Evolutionary conservation across 2,329 filamentous ascomycete species (phyloP), one percentile per base, ranked within the genome.

Genomic region (Ophiostoma sp.): DNA sequence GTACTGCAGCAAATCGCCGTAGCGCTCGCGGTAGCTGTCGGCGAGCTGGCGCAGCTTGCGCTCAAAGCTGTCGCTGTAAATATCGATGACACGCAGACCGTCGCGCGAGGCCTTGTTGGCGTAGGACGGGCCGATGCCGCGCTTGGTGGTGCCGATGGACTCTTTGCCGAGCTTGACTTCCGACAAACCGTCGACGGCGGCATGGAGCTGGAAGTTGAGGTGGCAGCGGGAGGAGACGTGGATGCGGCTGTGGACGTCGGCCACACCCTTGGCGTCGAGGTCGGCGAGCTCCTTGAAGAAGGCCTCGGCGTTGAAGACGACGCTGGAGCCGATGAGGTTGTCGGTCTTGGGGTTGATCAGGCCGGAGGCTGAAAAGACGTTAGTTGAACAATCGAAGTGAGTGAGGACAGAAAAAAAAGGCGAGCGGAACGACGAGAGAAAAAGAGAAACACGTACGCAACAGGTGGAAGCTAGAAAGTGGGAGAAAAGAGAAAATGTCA

Each of bases 321-420:
- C 87, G 64, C 86, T 91, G 68, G 90, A 91, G 74, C 92, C 92
- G 79, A 95, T 91, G 73, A 95, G 84, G 83, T 94, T 95, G 78
- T 89, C 86, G 80, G 88, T 92, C 59, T 84, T 84, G 7, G 91
- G 90, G 79, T 92, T 93, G 76, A 95, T 85, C 75, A 95, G 87
- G 74, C 93, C 93, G 72, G 89, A 92, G 31, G 90, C 76, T 76
- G 50, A 17, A 31, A 3, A 19, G 19, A 7, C 9, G 25, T 1
- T 5, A 22, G 61, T 42, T 50, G n/a, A 48, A 42, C 17, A 1
- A 33, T 6, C 17, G 17, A 17, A 15, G 17, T 1, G 6, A 17
- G 39, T 45, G 39, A 45, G 39, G 39, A 45, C 39, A 48, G 12
- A 45, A 45, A 48, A 15, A 19, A 15, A n/a, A 31, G 12, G 1